A percentile compares a stretch with the other conserved stretches of the same genome.
Evolutionary conservation across 1,139 yeast species (phyloP).

Genomic region (Debaryomyces sp.): DNA sequence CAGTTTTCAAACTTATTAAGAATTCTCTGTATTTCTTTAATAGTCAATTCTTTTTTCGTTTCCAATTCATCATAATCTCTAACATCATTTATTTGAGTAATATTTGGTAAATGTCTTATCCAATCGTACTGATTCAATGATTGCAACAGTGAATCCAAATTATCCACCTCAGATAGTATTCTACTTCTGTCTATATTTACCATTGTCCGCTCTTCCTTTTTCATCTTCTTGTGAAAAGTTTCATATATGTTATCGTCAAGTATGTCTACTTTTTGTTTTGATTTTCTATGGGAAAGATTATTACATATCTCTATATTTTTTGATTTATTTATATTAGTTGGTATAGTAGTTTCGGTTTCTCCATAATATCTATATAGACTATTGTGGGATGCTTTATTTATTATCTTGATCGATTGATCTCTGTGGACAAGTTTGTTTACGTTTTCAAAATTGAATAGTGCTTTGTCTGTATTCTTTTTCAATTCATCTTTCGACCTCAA

Average conservation of each 20-base stretch:
- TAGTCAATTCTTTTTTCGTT: slow-evolving; percentile 52
- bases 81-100: slow-evolving; percentile 56
- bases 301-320: slow-evolving; percentile 11
- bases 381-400: slow-evolving; percentile 10
- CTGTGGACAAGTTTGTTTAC: slow-evolving; percentile 28
- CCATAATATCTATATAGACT: slow-evolving; percentile 15
- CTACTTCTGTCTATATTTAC: slow-evolving; percentile 57
- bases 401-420: slow-evolving; percentile 23
- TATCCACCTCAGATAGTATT: slow-evolving; percentile 54
- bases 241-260: slow-evolving; percentile 49
- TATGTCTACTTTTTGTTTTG: slow-evolving; percentile 35
- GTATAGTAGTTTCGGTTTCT: slow-evolving; percentile 12
- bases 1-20: slow-evolving; percentile 51
- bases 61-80: slow-evolving; percentile 51
- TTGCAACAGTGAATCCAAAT: slow-evolving; percentile 45
- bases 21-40: slow-evolving; percentile 50
- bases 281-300: slow-evolving; percentile 22
- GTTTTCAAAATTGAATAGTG: slow-evolving; percentile 36
- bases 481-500: slow-evolving; percentile 15
- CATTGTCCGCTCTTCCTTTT: slow-evolving; percentile 66
- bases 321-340: slow-evolving; percentile 10
- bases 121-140: slow-evolving; percentile 57
- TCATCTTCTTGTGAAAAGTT: slow-evolving; percentile 62
- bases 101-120: slow-evolving; percentile 51
- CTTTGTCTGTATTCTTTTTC: slow-evolving; percentile 4